Conservation (phyloP, 148 eudicot species). For the Heliosperma pusillum region DNA sequence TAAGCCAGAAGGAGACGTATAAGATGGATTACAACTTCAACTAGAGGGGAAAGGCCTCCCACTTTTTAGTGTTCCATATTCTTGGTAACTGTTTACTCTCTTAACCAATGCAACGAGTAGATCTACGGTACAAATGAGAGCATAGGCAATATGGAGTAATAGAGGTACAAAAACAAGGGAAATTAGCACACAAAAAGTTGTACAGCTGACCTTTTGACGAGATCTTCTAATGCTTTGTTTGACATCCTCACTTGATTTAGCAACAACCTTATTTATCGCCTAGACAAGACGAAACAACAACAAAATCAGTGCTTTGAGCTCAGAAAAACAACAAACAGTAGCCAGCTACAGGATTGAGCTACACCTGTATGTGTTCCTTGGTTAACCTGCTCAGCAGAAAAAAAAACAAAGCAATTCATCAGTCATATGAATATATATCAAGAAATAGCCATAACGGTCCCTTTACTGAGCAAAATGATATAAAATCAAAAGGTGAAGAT, state of each 20-base stretch:
- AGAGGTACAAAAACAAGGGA: neutral
- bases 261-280: constrained; percentile 83
- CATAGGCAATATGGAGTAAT: neutral
- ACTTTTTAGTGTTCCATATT: neutral
- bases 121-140: neutral
- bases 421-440: neutral
- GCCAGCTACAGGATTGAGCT: constrained; percentile 15
- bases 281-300: constrained; percentile 22
- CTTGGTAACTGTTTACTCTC: neutral
- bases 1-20: no score
- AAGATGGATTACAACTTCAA: no score
- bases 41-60: neutral
- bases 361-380: constrained; percentile 82
- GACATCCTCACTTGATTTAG: constrained; percentile 88
- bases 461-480: neutral
- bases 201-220: constrained; percentile 74
- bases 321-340: constrained; percentile 7
- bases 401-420: neutral
- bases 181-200: neutral
- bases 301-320: neutral
- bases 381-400: constrained; percentile 63
- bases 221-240: constrained; percentile 96
- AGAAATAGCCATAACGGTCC: neutral
- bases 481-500: neutral
- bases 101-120: neutral